Evolutionary conservation across 2,329 filamentous ascomycete species (phyloP), one percentile per base, ranked within the genome.

Genomic region (Monosporascus sp.): DNA sequence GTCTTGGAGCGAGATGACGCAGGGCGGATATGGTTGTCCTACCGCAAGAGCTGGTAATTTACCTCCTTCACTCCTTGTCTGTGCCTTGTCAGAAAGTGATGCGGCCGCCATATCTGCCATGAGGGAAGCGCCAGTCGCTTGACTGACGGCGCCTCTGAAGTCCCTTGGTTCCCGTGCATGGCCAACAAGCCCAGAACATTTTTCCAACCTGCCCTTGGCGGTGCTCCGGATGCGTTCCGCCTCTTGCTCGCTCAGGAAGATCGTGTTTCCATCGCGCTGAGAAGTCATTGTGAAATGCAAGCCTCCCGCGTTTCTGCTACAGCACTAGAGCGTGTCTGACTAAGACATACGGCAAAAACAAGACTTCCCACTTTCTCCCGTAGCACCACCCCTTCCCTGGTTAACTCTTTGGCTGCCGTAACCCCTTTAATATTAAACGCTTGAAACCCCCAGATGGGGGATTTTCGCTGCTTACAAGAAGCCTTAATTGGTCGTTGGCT

Each of bases 221-320:
- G 58, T 64, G 1, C 53, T 57, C 41, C 55, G 59, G 9, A 72
- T 61, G 5, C 66, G 66, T 8, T 62, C 55, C 1, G 62, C 62
- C 50, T 71, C 70, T 22, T 64, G 57, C 0, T 57, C 57, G 1
- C 69, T 67, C 55, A 72, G 60, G 41, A 67, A 70, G 18, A 72
- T 54, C 1, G 66, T 72, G 31, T 61, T 60, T 11, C 53, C 58
- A 47, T 53, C 47, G 15, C 48, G 48, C 24, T 47, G 48, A 7
- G 48, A 38, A 25, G 54, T 15, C 65, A 67, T 67, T 45, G 55
- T 55, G 53, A 50, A 47, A 18, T 9, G 38, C 18, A 20, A n/a
- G 38, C 38, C 38, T 41, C 17, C 17, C 7, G 2, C 17, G 38
- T 18, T 14, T 3, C 9, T 35, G 38, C 9, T 41, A 41, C 38